Evolutionary conservation across 441 rosid species (phyloP).

Genomic region (Monsonia emarginata): DNA sequence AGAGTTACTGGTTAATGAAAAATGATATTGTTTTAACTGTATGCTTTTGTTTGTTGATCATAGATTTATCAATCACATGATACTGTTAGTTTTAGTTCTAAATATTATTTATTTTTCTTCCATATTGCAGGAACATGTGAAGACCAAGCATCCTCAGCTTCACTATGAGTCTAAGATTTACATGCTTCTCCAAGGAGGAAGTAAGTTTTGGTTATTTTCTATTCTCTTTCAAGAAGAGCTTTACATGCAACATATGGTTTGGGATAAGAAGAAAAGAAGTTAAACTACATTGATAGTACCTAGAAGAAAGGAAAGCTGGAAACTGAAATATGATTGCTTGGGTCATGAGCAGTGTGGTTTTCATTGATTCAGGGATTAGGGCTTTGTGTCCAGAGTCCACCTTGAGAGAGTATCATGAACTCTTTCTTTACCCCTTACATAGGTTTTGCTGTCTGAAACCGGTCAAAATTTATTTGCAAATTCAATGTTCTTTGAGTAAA

Average conservation of each 20-base stretch:
- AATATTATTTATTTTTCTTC: neutral
- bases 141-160: conserved; percentile 93
- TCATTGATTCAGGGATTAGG: neutral
- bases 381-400: neutral
- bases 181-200: conserved; percentile 96
- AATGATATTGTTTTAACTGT: neutral
- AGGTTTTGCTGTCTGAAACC: neutral
- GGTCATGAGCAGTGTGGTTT: neutral
- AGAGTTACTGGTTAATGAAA: neutral
- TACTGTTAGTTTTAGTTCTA: neutral
- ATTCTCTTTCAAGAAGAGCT: neutral
- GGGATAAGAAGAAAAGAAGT: neutral
- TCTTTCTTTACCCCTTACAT: neutral
- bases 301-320: neutral
- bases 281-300: neutral
- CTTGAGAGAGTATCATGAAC: neutral
- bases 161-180: conserved; percentile 91
- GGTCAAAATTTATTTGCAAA: neutral
- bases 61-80: neutral
- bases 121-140: conserved; percentile 60
- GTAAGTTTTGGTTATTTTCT: conserved; percentile 34
- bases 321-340: neutral
- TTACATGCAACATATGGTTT: neutral
- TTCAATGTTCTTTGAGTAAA: neutral
- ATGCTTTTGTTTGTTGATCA: neutral